Percentiles rank a stretch among this genome's conserved stretches.
Evolutionary conservation across 2,329 filamentous ascomycete genomes (phyloP).

Genomic region (Colletotrichum sojae): DNA sequence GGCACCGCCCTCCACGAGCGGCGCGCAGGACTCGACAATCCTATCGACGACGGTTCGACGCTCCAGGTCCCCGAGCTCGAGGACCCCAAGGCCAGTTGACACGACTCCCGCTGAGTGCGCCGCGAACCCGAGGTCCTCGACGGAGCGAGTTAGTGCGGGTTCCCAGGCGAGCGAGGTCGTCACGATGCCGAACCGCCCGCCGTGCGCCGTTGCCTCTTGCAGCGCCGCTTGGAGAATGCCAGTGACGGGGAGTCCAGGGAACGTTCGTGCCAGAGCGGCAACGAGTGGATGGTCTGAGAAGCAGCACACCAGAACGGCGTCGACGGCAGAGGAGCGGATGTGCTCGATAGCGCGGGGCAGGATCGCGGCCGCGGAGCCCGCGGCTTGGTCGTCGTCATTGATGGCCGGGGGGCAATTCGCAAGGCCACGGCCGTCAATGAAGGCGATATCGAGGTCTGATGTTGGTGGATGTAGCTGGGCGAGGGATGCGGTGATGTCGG

Average conservation of each 20-base stretch:
- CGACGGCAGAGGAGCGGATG: conserved; percentile 1
- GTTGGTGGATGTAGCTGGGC: conserved; percentile 7
- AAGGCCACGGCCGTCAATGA: conserved; percentile 27
- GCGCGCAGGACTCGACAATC: background rate
- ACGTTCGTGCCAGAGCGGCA: conserved; percentile 1
- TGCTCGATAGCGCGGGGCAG: conserved; percentile 16
- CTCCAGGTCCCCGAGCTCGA: conserved; percentile 25
- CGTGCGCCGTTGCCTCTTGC: conserved; percentile 1
- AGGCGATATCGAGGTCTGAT: background rate
- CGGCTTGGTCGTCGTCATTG: conserved; percentile 23
- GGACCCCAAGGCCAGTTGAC: conserved; percentile 18
- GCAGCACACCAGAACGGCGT: conserved; percentile 35
- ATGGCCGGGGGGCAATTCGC: conserved; percentile 24
- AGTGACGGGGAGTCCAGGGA: background rate
- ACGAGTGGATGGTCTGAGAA: conserved; percentile 36
- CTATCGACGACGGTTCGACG: conserved; percentile 14
- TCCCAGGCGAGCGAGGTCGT: conserved; percentile 31
- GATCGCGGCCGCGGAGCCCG: conserved; percentile 1
- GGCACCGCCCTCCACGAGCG: conserved; percentile 20
- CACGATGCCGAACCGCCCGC: conserved; percentile 19
- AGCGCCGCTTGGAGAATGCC: conserved; percentile 32
- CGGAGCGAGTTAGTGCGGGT: background rate
- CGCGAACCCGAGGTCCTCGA: background rate
- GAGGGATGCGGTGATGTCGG: conserved; percentile 29
- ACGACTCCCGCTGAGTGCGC: conserved; percentile 9